Evolutionary conservation across 2,329 filamentous ascomycete genomes (phyloP), one percentile per base, ranked within the genome.

Genomic region (Aspergillus jensenii): DNA sequence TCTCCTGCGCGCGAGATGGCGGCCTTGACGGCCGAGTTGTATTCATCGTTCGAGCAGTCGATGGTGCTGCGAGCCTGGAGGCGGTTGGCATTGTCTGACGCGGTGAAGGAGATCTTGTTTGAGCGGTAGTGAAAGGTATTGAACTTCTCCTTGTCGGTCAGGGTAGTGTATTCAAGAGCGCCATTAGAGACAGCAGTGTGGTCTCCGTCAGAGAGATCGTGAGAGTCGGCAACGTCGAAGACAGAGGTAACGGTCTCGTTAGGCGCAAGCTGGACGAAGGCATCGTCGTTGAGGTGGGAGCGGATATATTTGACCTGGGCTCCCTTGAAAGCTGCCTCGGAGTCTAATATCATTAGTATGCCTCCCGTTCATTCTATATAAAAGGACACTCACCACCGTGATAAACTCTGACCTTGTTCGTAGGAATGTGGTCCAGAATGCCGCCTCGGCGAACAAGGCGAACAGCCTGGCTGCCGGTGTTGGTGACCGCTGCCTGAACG

Each of bases 171-270:
- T 31, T 31, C 27, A 31, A 31, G 27, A 31, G 27, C 27, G 1
- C 27, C 27, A 31, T 31, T 31, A 9, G 27, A 31, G 27, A 31
- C 3, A 31, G 27, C 27, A 11, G 27, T 31, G 27, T 31, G 27
- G 27, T 31, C 27, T 31, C 27, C 27, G 3, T 31, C 27, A 11
- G 27, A 31, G 8, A 63, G 61, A 12, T 59, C 40, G 23, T 63
- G 54, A 2, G 52, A 44, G 37, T 55, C 52, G 17, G 56, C 49
- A 17, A 59, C 27, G 35, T 63, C 56, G 23, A 63, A 63, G 44
- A 44, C 31, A 17, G 61, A 57, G 23, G 52, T 44, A 12, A 59
- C 41, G 12, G 61, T 59, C 37, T 63, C 53, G 25, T 61, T 59
- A 2, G 59, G 59, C 5, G 59, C 33, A 2, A 63, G 37, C 7